Conservation (phyloP, 768 basidiomycete species). For the Mycena vulgaris region DNA sequence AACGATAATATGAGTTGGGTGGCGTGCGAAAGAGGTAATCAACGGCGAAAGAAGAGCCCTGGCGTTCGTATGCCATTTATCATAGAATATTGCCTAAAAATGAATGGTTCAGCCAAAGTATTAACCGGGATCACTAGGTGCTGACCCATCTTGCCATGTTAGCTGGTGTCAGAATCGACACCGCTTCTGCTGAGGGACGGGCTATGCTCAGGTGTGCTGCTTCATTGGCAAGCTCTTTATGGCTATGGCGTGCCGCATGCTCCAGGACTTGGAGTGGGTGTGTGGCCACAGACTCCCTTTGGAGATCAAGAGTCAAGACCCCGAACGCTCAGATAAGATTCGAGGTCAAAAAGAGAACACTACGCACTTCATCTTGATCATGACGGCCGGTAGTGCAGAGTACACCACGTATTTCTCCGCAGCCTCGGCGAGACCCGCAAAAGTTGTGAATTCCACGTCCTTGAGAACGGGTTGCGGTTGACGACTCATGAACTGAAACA, state of each 20-base stretch:
- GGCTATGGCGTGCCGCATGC: slow-evolving; percentile 4
- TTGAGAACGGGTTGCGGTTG: slow-evolving; percentile 40
- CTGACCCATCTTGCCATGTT: neutral
- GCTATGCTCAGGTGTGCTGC: slow-evolving; percentile 15
- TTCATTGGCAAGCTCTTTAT: slow-evolving; percentile 7
- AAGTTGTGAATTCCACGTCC: slow-evolving; percentile 26
- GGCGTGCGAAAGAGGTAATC: too few species aligned
- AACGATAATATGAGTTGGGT: too few species aligned
- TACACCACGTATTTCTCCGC: slow-evolving; percentile 45
- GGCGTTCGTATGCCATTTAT: too few species aligned
- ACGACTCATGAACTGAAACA: slow-evolving; percentile 43
- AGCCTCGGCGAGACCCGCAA: slow-evolving; percentile 40
- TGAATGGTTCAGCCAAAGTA: too few species aligned
- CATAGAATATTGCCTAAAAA: too few species aligned
- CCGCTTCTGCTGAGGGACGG: neutral
- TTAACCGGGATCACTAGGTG: too few species aligned
- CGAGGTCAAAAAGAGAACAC: neutral
- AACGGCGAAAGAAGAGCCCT: too few species aligned
- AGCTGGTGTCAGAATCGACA: slow-evolving; percentile 11
- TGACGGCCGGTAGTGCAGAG: slow-evolving; percentile 3
- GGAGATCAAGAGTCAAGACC: neutral
- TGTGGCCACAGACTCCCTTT: neutral
- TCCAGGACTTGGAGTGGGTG: slow-evolving; percentile 5
- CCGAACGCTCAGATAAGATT: neutral
- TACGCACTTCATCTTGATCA: slow-evolving; percentile 23